Evolutionary conservation across 1,284 basidiomycete species (phyloP).

Genomic region (Sporisorium sorghi): DNA sequence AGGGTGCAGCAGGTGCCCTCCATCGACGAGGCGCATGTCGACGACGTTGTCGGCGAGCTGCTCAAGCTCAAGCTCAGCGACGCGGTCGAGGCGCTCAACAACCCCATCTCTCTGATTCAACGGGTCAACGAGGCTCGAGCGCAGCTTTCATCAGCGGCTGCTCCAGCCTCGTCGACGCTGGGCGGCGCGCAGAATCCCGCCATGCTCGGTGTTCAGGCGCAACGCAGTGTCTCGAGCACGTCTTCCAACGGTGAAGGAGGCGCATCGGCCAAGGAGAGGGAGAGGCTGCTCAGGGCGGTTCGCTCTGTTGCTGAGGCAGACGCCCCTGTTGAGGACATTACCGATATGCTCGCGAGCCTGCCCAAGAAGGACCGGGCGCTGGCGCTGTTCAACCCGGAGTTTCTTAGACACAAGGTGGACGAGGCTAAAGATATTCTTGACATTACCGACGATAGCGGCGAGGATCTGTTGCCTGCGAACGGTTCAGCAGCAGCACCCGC

Average conservation of each 20-base stretch:
- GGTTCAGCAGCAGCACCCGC: background rate
- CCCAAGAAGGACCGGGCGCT: conserved; percentile 87
- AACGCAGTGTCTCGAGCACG: conserved; percentile 47
- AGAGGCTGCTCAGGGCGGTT: conserved; percentile 77
- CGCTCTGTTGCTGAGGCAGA: conserved; percentile 31
- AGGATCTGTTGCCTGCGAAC: conserved; percentile 14
- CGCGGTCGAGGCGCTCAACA: conserved; percentile 80
- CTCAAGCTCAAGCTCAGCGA: conserved; percentile 78
- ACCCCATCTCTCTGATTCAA: conserved; percentile 75
- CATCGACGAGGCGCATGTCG: conserved; percentile 71
- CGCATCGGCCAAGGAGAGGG: conserved; percentile 70
- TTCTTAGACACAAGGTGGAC: conserved; percentile 80
- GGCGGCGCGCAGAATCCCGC: conserved; percentile 18
- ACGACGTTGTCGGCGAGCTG: conserved; percentile 77
- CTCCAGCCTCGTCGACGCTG: background rate
- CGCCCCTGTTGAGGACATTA: conserved; percentile 68
- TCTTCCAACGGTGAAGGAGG: conserved; percentile 40
- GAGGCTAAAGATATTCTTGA: conserved; percentile 80
- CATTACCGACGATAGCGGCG: conserved; percentile 69
- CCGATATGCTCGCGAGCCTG: conserved; percentile 82
- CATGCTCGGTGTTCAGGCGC: conserved; percentile 26
- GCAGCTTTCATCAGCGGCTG: conserved; percentile 24
- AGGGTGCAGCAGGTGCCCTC: conserved; percentile 74
- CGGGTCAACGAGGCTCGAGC: conserved; percentile 72
- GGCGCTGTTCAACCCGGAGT: conserved; percentile 87